phyloP scores from a whole-genome alignment of 2,329 filamentous ascomycete genomes.

The Shiraia sp. region DNA sequence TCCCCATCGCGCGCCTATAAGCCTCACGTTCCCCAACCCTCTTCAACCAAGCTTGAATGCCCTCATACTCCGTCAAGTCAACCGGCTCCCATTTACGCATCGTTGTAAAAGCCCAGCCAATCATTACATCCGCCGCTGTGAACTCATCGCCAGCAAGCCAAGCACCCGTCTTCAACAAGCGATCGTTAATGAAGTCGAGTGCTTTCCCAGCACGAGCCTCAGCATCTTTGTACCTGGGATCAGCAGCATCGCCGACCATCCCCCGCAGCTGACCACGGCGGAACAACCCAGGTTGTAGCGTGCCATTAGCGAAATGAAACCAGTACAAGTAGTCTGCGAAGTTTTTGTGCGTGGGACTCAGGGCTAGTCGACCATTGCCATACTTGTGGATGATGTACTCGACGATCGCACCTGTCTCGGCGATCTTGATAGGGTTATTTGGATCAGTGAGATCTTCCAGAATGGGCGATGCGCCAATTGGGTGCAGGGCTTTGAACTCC shows the following conservation, averaged over 20 bases:
- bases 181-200: slow-evolving; percentile 54
- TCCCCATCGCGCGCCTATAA: slow-evolving; percentile 57
- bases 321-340: slow-evolving; percentile 68
- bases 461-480: slow-evolving; percentile 61
- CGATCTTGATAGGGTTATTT: slow-evolving; percentile 56
- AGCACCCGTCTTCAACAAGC: slow-evolving; percentile 48
- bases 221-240: slow-evolving; percentile 41
- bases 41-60: slow-evolving; percentile 35
- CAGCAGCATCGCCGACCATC: slow-evolving; percentile 33
- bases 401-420: slow-evolving; percentile 62
- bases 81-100: slow-evolving; percentile 57
- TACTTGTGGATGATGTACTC: slow-evolving; percentile 65
- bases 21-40: slow-evolving; percentile 30
- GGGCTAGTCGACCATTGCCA: slow-evolving; percentile 51
- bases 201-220: slow-evolving; percentile 43
- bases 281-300: slow-evolving; percentile 45
- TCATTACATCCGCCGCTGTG: slow-evolving; percentile 69
- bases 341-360: slow-evolving; percentile 50
- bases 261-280: slow-evolving; percentile 31
- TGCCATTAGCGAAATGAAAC: slow-evolving; percentile 60
- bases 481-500: slow-evolving; percentile 37
- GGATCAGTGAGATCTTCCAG: slow-evolving; percentile 56
- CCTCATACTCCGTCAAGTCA: slow-evolving; percentile 38
- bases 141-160: slow-evolving; percentile 67
- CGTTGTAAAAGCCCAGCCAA: slow-evolving; percentile 63